Conservation (phyloP, 2,329 filamentous ascomycete genomes). For the Knoxdaviesia proteae region DNA sequence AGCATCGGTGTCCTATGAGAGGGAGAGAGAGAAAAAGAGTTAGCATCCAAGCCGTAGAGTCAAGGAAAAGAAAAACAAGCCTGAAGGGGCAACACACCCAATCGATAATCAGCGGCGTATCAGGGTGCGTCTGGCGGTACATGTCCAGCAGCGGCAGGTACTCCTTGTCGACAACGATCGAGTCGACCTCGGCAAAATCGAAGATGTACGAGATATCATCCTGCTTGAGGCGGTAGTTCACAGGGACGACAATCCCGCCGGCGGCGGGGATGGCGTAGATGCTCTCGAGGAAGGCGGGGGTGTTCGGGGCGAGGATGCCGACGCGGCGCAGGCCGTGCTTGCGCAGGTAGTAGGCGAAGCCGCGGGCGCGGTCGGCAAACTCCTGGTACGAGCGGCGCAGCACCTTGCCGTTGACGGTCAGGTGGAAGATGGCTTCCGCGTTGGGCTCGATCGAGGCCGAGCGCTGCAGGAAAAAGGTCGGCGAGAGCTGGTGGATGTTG, state of each 20-base stretch:
- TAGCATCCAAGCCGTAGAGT: neutral
- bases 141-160: conserved; percentile 48
- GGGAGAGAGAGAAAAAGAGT: neutral
- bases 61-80: neutral
- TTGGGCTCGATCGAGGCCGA: conserved; percentile 77
- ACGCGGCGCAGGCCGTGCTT: conserved; percentile 56
- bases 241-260: conserved; percentile 54
- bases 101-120: conserved; percentile 58
- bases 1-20: conserved; percentile 50
- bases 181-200: conserved; percentile 65
- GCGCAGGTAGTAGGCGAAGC: conserved; percentile 70
- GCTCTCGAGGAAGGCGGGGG: conserved; percentile 77
- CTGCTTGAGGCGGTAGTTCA: conserved; percentile 44
- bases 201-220: conserved; percentile 88
- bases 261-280: conserved; percentile 76
- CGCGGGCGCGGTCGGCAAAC: conserved; percentile 67
- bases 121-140: conserved; percentile 39
- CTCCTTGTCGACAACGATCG: conserved; percentile 72
- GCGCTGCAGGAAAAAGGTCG: conserved; percentile 69
- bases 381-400: conserved; percentile 62
- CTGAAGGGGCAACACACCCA: conserved; percentile 14
- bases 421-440: conserved; percentile 66
- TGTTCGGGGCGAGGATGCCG: conserved; percentile 78
- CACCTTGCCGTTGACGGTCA: conserved; percentile 55
- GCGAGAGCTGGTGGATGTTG: conserved; percentile 62